Evolutionary conservation across 495 filamentous ascomycete species (phyloP), one percentile per base, ranked within the genome.

Genomic region (Podospora pseudocomata): DNA sequence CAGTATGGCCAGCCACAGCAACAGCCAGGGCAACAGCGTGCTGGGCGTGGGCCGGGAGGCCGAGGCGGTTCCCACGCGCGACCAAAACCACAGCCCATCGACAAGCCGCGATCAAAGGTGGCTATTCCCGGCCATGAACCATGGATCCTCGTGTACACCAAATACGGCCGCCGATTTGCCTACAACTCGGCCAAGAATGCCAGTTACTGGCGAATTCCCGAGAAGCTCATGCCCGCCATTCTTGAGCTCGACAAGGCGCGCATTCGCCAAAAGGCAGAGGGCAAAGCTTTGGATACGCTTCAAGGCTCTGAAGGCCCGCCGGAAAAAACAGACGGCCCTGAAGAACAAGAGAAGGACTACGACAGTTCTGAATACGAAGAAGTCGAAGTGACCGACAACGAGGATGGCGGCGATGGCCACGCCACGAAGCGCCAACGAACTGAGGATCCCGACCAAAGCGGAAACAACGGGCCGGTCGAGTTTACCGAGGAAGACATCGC

Each of bases 401-500:
- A 87, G 75, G 81, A 77, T n/a, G 79, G 73, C 4, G 18, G 39
- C n/a, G 78, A 81, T 32, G 80, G 79, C 16, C 82, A 86, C 60
- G 78, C 85, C 3, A 79, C 83, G 18, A 94, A 94, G 74, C 86
- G 91, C 13, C 86, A 87, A 68, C 86, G 85, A 55, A 91, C 86
- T 16, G 87, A 89, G 68, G 86, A 86, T 1, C 80, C 78, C 55
- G 39, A 49, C 39, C 9, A 49, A 49, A 63, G 71, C 5, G 80
- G 23, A 19, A 19, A 80, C 19, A 77, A 79, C 19, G 72, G 75
- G 20, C 89, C 91, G 0, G 75, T 96, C 55, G 95, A 99, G 71
- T 97, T 98, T 74, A 91, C 92, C 28, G 95, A 98, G 75, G 94
- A 94, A 57, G 96, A 99, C 75, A 94, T 99, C 68, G 93, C 91